Evolutionary conservation across 371 early-diverging fungal genomes (phyloP).

Genomic region (Syncephalastrum contaminatum): DNA sequence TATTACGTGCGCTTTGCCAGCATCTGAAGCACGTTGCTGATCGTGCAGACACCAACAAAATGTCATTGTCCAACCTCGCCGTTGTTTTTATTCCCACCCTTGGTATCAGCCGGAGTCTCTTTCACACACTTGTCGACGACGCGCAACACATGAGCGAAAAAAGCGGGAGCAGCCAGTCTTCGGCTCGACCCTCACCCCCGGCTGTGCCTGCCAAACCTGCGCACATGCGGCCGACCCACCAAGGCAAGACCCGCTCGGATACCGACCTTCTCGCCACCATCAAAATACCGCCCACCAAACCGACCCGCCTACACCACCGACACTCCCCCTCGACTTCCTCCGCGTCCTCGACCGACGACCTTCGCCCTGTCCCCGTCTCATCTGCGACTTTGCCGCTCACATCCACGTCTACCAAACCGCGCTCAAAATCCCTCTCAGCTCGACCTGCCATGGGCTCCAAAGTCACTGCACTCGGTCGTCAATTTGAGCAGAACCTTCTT

Average conservation of each 20-base stretch:
- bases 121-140: constrained; percentile 53
- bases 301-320: constrained; percentile 21
- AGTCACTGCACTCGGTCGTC: too few relatives aligned
- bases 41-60: constrained; percentile 61
- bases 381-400: too few relatives aligned
- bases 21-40: constrained; percentile 73
- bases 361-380: too few relatives aligned
- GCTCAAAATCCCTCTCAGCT: too few relatives aligned
- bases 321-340: constrained; percentile 3
- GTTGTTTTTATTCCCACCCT: constrained; percentile 82
- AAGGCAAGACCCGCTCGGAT: constrained; percentile 31
- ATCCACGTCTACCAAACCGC: too few relatives aligned
- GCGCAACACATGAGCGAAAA: not conserved
- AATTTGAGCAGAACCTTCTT: too few relatives aligned
- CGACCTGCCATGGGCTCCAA: too few relatives aligned
- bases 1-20: constrained; percentile 56
- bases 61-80: constrained; percentile 79
- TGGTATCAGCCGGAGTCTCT: constrained; percentile 69
- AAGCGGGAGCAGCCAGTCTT: too few relatives aligned
- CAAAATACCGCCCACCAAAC: constrained; percentile 31
- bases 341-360: not conserved
- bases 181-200: constrained; percentile 18
- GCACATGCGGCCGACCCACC: constrained; percentile 16
- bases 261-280: constrained; percentile 15
- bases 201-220: constrained; percentile 37